Percentiles rank a stretch among this genome's conserved stretches.
These are phyloP conservation scores for Ganoderma leucocontextum DNA, from an alignment of 1,284 basidiomycete species.

Conservation along the genomic window DNA sequence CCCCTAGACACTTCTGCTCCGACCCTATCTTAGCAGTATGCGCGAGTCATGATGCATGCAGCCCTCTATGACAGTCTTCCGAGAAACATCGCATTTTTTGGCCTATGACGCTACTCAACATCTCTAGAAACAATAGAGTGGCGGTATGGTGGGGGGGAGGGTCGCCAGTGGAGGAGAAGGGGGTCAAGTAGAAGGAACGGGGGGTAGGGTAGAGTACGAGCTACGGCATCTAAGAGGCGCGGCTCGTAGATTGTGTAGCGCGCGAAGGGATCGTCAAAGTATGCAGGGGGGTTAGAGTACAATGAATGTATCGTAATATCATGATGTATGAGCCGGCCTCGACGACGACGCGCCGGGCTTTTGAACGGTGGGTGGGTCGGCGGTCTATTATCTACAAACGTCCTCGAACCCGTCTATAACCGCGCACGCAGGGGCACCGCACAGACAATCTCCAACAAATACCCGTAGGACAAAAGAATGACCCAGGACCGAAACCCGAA, in stretches of 20 bases:
- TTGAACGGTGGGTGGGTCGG: conserved; percentile 19
- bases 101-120: conserved; percentile 5
- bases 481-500: conserved; percentile 15
- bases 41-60: too few relatives aligned
- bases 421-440: conserved; percentile 16
- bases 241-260: conserved; percentile 17
- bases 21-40: too few relatives aligned
- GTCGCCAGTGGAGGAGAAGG: conserved; percentile 2
- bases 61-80: background rate
- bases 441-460: conserved; percentile 12
- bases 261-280: conserved; percentile 26
- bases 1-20: too few relatives aligned
- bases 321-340: conserved; percentile 28
- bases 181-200: conserved; percentile 5
- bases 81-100: background rate
- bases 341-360: conserved; percentile 30
- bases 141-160: background rate
- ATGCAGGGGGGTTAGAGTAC: conserved; percentile 35
- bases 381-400: conserved; percentile 27
- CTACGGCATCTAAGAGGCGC: conserved; percentile 26
- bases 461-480: conserved; percentile 21
- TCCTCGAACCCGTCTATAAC: conserved; percentile 33
- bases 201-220: conserved; percentile 18
- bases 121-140: background rate
- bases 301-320: conserved; percentile 39